Percentiles rank a stretch among this genome's conserved stretches.
phyloP scores from a whole-genome alignment of 1,284 basidiomycete genomes.

The Rhodotorula sp. region DNA sequence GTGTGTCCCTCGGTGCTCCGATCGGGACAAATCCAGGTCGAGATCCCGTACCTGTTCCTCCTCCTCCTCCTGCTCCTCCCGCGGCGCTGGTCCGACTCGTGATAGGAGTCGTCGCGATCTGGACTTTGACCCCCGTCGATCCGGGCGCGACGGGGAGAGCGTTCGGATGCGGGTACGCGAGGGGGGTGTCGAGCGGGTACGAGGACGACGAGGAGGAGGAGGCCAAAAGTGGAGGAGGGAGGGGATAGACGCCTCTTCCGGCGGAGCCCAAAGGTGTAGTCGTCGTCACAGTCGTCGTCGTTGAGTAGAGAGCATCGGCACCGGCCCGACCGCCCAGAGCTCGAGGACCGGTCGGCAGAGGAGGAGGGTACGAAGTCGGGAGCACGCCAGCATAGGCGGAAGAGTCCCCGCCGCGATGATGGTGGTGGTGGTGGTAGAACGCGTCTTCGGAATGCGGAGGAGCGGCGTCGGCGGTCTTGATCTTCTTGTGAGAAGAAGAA shows the following conservation, averaged over 20 bases:
- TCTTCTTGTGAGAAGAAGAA: conserved; percentile 1
- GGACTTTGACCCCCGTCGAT: background rate
- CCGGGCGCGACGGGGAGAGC: background rate
- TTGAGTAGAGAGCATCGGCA: background rate
- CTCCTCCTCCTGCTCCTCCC: background rate
- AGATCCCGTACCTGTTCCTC: background rate
- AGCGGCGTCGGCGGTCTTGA: background rate
- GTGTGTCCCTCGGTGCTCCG: background rate
- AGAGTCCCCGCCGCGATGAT: background rate
- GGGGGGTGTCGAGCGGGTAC: background rate
- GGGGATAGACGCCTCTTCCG: background rate
- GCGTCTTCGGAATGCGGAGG: background rate
- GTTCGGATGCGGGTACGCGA: conserved; percentile 3
- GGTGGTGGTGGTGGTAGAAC: background rate
- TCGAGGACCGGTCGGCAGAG: conserved; percentile 1
- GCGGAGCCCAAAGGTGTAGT: background rate
- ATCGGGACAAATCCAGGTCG: conserved; percentile 6
- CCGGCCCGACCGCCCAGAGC: background rate
- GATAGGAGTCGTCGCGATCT: background rate
- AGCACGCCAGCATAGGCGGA: background rate
- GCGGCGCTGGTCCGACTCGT: background rate
- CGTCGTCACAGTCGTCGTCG: background rate
- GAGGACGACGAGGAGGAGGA: too few species aligned
- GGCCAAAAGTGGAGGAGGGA: too few species aligned
- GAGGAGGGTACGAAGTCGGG: background rate